Base-by-base conservation (phyloP, 495 filamentous ascomycete genomes). In the Penicillium cosmopolitanum region DNA sequence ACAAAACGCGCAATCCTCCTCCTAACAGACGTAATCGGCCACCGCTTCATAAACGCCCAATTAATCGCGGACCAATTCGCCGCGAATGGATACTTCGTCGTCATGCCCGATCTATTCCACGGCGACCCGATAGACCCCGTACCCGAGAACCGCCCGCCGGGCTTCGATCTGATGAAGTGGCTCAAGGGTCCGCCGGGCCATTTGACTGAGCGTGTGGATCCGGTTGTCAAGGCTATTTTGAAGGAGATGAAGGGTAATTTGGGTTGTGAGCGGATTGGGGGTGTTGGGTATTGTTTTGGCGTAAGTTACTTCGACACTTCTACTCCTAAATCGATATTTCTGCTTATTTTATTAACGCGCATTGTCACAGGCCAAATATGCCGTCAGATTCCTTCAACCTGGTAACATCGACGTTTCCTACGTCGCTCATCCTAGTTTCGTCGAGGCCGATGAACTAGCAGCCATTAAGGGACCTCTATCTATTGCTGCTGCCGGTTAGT, bases 281-380 rank as follows among this genome's bases (percentile, higher is more conserved):
- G 78, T 40, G 80, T 88, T 2, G 91, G 91, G 9, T 93, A 93
- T 77, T 94, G 91, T 76, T 94, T 92, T 66, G 91, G 90, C 11
- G 66, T 66, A 61, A 31, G 66, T 28, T 51, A 21, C 21, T 21
- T 21, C 21, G 1, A 1, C 3, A 21, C 21, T 21, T 3, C 21
- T 21, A 21, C 1, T 21, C 21, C 21, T 21, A 21, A 21, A 21
- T 21, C 3, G 1, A 21, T 3, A 21, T 21, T 21, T 21, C 21
- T 21, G 21, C 21, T 23, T 2, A 23, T 21, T 21, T 21, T 21
- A 21, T 21, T 21, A 21, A 21, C 19, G 2, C 19, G 19, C 4
- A 12, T 31, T 13, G 23, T 28, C 43, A 34, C 12, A 67, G 31
- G 83, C 72, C 8, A 85, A 84, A 65, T 86, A 85, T 55, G 80